A percentile compares a stretch with the other conserved stretches of the same genome.
Evolutionary conservation across 352 stramenopile species (phyloP).

Genomic region (Phytophthora tubulina): DNA sequence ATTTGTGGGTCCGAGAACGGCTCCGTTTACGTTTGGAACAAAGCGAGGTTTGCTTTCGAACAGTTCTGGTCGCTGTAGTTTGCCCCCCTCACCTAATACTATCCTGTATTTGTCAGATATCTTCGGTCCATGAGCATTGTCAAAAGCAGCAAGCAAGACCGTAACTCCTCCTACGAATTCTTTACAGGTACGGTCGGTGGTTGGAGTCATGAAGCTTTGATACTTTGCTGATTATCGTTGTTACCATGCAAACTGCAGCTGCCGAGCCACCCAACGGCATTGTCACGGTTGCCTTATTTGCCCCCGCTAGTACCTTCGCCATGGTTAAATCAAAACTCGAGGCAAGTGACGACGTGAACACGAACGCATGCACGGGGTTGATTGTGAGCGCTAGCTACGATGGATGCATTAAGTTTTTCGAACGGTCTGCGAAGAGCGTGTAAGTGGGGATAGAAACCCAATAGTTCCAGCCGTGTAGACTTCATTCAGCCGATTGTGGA

Average conservation of each 20-base stretch:
- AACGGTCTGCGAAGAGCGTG: slow-evolving; percentile 53
- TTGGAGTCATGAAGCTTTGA: background rate
- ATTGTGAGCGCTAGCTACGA: slow-evolving; percentile 89
- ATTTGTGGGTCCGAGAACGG: slow-evolving; percentile 91
- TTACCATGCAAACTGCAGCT: slow-evolving; percentile 37
- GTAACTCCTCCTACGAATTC: slow-evolving; percentile 84
- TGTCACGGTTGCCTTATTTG: slow-evolving; percentile 84
- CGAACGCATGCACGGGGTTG: slow-evolving; percentile 78
- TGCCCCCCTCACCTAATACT: slow-evolving; percentile 4
- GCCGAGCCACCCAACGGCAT: slow-evolving; percentile 77
- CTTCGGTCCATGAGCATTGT: slow-evolving; percentile 63
- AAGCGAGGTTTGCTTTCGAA: slow-evolving; percentile 53
- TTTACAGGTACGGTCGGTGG: slow-evolving; percentile 61
- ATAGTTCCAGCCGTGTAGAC: slow-evolving; percentile 2
- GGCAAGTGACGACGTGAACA: slow-evolving; percentile 63
- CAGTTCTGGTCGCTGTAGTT: background rate
- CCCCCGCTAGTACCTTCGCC: slow-evolving; percentile 79
- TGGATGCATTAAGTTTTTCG: slow-evolving; percentile 87
- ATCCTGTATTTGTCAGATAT: slow-evolving; percentile 35
- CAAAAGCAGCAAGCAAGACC: slow-evolving; percentile 80
- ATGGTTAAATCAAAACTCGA: slow-evolving; percentile 84
- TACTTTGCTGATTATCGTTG: background rate
- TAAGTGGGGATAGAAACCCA: slow-evolving; percentile 21
- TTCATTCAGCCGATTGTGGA: slow-evolving; percentile 4
- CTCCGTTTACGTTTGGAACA: slow-evolving; percentile 90